Evolutionary conservation across 495 filamentous ascomycete species (phyloP), one percentile per base, ranked within the genome.

Genomic region (Rusavskia elegans): DNA sequence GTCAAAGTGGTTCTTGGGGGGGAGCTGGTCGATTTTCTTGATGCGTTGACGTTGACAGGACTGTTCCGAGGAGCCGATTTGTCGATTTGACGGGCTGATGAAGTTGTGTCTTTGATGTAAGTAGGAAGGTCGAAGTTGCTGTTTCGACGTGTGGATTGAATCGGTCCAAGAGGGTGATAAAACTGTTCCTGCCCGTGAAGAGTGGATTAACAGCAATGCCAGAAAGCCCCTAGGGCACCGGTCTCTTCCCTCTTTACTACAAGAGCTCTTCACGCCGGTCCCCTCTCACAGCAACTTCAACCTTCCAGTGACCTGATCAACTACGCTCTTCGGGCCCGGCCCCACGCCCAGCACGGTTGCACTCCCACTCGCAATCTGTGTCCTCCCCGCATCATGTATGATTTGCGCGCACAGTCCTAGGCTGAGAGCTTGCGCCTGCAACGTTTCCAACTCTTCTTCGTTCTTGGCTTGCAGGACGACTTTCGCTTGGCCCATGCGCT

Each of bases 331-430:
- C 19, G 90, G 93, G 7, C 83, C 92, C 37, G 94, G 81, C 1
- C 85, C 85, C 54, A 98, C 75, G 5, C 93, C 92, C 38, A 96
- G 71, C 32, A 97, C 92, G 4, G 92, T 98, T 61, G 83, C 74
- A 61, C 85, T 93, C 17, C 93, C 89, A 40, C 79, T 78, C n/a
- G 82, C 89, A 68, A 98, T 94, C 79, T 97, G 93, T 30, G 92
- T 98, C 52, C 92, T 76, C 25, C 92, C 92, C n/a, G 92, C 92
- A 74, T 98, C 92, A 59, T 84, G 79, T 48, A 98, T 87, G 32
- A 95, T 80, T 64, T 85, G 80, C 44, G 92, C 84, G 50, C 87
- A 89, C 37, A 98, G 68, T 2, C 90, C 92, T 50, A 95, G 61
- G 60, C 83, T 87, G 44, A 85, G 72, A 10, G 92, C 75, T 53